Base-by-base conservation (phyloP, 768 basidiomycete genomes). In the Tricholoma hemisulphureum region DNA sequence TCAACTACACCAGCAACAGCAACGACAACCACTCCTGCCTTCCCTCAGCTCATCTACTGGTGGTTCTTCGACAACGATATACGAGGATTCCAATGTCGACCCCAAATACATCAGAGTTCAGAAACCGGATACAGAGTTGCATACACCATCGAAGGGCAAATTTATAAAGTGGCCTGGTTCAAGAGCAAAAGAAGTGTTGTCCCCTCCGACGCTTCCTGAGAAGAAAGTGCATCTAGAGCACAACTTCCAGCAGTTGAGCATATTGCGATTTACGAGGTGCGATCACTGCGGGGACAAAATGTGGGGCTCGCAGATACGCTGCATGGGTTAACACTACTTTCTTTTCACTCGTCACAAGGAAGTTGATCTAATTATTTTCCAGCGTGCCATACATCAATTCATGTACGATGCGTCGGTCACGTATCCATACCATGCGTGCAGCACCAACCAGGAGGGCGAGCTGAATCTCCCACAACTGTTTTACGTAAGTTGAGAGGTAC, bases 221-320 rank as follows among this genome's bases (percentile, higher is more conserved):
- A 72, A 71, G 56, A 82, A 75, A 61, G 69, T 71, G 18, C 71
- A 69, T 65, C 62, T 80, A 32, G 87, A 91, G 56, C 97, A 99
- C 70, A 82, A 81, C 60, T 98, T 98, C 80, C 91, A 93, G 67
- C 93, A 91, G 61, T 77, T 92, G 61, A 96, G 87, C 65, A 84
- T 95, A 26, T 77, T 98, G 57, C 84, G 95, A 34, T 91, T 97
- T 57, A 88, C 92, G 26, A 83, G 92, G 39, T 99, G 97, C 68
- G 97, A 98, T 65, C 89, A 95, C 55, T 99, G 97, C 68, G 88
- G 87, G 31, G 97, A 98, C 69, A 99, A 98, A 78, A 87, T 98
- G 87, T 99, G 95, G 95, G 96, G 96, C 6, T 85, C 95, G n/a
- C 94, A 95, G 68, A 79, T 92, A 53, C 88, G 92, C 29, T 99